Conservation (phyloP, 2,329 filamentous ascomycete species). For the Alternaria arborescens region DNA sequence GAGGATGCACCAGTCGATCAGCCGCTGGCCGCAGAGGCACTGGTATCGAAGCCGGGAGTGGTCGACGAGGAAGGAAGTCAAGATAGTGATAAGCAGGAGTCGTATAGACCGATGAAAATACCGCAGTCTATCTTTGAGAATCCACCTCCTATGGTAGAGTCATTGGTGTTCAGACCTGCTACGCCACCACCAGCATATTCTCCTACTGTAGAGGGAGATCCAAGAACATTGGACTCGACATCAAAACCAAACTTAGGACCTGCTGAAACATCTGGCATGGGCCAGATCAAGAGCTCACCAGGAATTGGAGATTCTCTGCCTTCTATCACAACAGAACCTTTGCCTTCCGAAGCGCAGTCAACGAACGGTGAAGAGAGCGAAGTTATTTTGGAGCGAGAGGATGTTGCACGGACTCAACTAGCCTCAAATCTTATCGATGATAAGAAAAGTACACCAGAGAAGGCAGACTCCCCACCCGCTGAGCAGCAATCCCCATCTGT, state of each 20-base stretch:
- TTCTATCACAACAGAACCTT: background rate
- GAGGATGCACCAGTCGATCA: slow-evolving; percentile 39
- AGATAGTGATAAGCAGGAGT: background rate
- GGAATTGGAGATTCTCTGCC: too few species aligned
- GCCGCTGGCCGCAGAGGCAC: slow-evolving; percentile 27
- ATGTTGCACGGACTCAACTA: background rate
- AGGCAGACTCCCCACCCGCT: background rate
- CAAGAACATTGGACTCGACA: accelerated
- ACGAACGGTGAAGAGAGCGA: background rate
- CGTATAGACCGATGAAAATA: slow-evolving; percentile 24
- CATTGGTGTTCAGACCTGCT: slow-evolving; percentile 9
- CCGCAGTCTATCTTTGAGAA: slow-evolving; percentile 37
- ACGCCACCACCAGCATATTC: slow-evolving; percentile 40
- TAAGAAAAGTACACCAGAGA: background rate
- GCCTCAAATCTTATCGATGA: background rate
- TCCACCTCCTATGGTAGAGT: slow-evolving; percentile 18
- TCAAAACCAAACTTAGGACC: background rate
- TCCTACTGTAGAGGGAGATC: background rate
- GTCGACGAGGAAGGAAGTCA: background rate
- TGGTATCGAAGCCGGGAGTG: slow-evolving; percentile 31
- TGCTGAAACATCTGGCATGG: background rate
- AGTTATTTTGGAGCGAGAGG: background rate
- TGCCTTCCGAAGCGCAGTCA: background rate
- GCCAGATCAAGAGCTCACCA: background rate
- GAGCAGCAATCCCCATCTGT: background rate